Evolutionary conservation across 2,329 filamentous ascomycete species (phyloP), one percentile per base, ranked within the genome.

Genomic region (Pseudopyricularia cyperi): DNA sequence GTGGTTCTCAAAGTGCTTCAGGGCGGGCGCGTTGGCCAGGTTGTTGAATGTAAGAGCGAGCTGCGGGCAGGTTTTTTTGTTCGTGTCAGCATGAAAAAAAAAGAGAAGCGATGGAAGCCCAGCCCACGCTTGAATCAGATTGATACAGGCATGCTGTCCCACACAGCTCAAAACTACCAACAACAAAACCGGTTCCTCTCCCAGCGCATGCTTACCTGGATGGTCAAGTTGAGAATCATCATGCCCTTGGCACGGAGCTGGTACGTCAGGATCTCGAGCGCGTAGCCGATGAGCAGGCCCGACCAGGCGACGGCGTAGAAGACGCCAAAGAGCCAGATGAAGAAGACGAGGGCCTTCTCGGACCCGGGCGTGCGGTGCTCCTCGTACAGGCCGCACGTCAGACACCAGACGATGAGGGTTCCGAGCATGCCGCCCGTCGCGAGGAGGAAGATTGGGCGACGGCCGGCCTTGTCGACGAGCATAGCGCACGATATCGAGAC

Each of bases 181-280:
- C n/a, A n/a, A n/a, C n/a, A n/a, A n/a, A n/a, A n/a, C n/a, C n/a
- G n/a, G n/a, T n/a, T n/a, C n/a, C n/a, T n/a, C n/a, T n/a, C n/a
- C n/a, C 28, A 30, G 28, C 28, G 28, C 28, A 30, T 30, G 28
- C 28, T 30, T 30, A 30, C 28, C 42, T 49, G 47, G 47, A 49
- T 26, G 19, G 8, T 9, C 32, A 49, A 15, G 33, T 49, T 49
- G 19, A 49, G 47, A 26, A 49, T 28, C 47, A 49, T 49, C 47
- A 49, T 49, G 22, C 47, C 47, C 47, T 49, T 63, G 24, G 65
- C 60, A 7, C 68, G 66, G 12, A 69, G 59, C 19, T 62, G 60
- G 52, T 62, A 70, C 0, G 68, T 68, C 17, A 71, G 59, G 54
- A 76, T 72, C 58, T 76, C 72, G 47, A 68, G 66, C 15, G 65